A percentile compares a stretch with the other conserved stretches of the same genome.
These are phyloP conservation scores for Herpetomonas samuelpessoai DNA, from an alignment of 208 protist genomes.

Conservation along the genomic window DNA sequence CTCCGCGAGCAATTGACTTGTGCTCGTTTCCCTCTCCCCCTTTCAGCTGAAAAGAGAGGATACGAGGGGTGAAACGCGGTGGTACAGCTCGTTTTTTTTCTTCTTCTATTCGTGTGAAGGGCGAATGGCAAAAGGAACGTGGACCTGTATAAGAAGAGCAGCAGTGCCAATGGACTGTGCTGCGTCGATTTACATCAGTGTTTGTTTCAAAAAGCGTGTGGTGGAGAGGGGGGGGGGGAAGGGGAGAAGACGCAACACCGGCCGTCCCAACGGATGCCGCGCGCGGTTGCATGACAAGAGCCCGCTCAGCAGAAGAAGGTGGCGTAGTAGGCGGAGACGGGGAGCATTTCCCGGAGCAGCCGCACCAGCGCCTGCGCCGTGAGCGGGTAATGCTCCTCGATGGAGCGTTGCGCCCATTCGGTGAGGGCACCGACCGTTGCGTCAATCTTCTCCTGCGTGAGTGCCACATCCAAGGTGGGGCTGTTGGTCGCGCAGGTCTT, in stretches of 20 bases:
- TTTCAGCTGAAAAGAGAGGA: too few species aligned
- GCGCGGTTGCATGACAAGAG: conserved; percentile 1
- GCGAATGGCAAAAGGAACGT: too few species aligned
- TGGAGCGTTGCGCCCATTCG: conserved; percentile 22
- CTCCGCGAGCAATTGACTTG: too few species aligned
- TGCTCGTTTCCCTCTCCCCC: too few species aligned
- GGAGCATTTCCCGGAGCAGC: conserved; percentile 30
- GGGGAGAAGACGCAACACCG: conserved; percentile 1
- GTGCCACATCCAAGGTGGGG: conserved; percentile 20
- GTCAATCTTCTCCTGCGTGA: conserved; percentile 22
- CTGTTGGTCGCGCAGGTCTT: conserved; percentile 22
- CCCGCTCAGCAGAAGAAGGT: conserved; percentile 20
- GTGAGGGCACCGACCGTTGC: conserved; percentile 17
- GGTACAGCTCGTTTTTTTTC: too few species aligned
- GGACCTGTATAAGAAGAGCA: too few species aligned
- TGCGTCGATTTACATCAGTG: not conserved
- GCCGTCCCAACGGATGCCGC: not conserved
- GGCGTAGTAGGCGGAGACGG: conserved; percentile 40
- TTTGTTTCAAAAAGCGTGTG: not conserved
- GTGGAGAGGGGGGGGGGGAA: not conserved
- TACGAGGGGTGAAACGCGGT: too few species aligned
- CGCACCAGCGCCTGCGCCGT: conserved; percentile 20
- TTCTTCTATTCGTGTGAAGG: too few species aligned
- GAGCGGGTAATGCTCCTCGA: conserved; percentile 15
- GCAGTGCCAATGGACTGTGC: too few species aligned